Conservation (phyloP, 768 basidiomycete genomes). For the Russula abietina region DNA sequence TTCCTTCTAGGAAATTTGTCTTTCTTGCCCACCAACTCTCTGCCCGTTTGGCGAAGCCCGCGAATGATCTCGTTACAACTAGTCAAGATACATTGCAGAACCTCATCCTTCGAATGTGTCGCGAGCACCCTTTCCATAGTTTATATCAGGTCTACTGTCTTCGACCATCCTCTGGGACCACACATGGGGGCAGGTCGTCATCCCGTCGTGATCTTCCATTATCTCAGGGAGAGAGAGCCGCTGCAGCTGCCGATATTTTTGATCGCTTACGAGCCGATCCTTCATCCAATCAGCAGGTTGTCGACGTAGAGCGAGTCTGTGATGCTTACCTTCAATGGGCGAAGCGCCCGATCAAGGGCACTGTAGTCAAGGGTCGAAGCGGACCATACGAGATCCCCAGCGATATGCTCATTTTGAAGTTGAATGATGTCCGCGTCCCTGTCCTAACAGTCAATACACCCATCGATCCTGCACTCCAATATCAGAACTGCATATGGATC, state of each 20-base stretch:
- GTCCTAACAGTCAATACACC: slow-evolving; percentile 70
- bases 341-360: slow-evolving; percentile 45
- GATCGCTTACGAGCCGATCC: slow-evolving; percentile 45
- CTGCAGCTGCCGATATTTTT: slow-evolving; percentile 61
- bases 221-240: slow-evolving; percentile 52
- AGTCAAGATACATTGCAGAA: slow-evolving; percentile 57
- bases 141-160: slow-evolving; percentile 86
- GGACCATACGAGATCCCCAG: slow-evolving; percentile 39
- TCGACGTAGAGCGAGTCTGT: slow-evolving; percentile 55
- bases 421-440: slow-evolving; percentile 64
- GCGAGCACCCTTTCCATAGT: slow-evolving; percentile 91
- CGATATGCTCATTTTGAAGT: slow-evolving; percentile 39
- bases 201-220: slow-evolving; percentile 38
- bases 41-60: slow-evolving; percentile 64
- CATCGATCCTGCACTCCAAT: slow-evolving; percentile 63
- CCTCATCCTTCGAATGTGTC: slow-evolving; percentile 69
- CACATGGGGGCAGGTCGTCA: slow-evolving; percentile 39
- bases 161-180: slow-evolving; percentile 32
- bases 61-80: slow-evolving; percentile 28
- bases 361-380: slow-evolving; percentile 24
- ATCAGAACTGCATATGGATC: slow-evolving; percentile 68
- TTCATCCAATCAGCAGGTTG: slow-evolving; percentile 36
- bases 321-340: slow-evolving; percentile 71
- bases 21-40: slow-evolving; percentile 91
- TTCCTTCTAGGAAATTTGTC: slow-evolving; percentile 85